Base-by-base conservation (phyloP, 2,329 filamentous ascomycete genomes). In the Claviceps sp. region DNA sequence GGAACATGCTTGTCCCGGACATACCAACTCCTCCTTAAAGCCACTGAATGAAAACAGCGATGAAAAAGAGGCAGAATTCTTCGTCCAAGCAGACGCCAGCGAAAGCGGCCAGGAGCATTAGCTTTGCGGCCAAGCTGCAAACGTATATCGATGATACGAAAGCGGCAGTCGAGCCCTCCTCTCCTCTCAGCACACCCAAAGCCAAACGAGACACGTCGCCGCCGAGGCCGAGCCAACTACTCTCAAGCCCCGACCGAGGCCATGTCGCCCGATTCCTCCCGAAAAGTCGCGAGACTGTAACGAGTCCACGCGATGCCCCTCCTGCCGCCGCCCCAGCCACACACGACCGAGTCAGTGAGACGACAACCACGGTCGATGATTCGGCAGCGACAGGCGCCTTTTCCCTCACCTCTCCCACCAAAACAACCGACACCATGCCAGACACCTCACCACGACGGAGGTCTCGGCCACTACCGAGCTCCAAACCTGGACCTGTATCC, bases 191-290 rank as follows among this genome's bases (percentile, higher is more conserved):
- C 9, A 34, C 26, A 18, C n/a, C 42, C 43, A 26, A 38, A 53
- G 57, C 56, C 60, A 75, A 75, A 73, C 64, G 71, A 57, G 67
- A 65, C 55, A 70, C 72, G 44, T 71, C 72, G 49, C 69, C 73
- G 42, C 57, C 63, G 50, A 67, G 66, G 56, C 65, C 62, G 53
- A 66, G 64, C 51, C 67, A 68, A 54, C 62, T 68, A 55, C 64
- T 66, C 54, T 67, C 69, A 7, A 74, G 67, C 55, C 71, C 72
- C 8, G 68, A 71, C 24, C 65, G 69, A 50, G 59, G 68, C 8
- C 78, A 78, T 54, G 72, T 80, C 43, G 75, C 80, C 22, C 75
- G 72, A 24, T 76, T 88, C 30, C 81, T 89, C 54, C 71, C 72
- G 43, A 76, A 81, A 49, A 74, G 78, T 36, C 75, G 78, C 38